These are phyloP conservation scores for Penicillium sp. DNA, from an alignment of 2,329 filamentous ascomycete genomes.

Conservation along the genomic window DNA sequence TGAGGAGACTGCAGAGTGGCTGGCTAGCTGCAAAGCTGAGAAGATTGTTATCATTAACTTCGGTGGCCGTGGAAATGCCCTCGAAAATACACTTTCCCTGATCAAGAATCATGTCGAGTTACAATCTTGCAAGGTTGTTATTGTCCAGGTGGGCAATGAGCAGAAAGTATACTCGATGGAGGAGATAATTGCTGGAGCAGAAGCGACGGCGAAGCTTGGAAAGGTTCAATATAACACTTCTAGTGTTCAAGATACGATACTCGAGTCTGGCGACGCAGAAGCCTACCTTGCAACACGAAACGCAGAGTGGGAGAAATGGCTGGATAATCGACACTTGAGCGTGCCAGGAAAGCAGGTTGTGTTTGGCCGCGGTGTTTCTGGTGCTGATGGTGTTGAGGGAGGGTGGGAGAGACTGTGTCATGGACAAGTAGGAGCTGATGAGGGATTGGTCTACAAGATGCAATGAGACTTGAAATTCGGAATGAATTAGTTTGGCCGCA, in stretches of 20 bases:
- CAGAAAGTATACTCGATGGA: slow-evolving; percentile 15
- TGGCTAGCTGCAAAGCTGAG: background rate
- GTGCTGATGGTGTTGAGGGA: slow-evolving; percentile 14
- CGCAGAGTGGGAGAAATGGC: slow-evolving; percentile 10
- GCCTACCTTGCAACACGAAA: slow-evolving; percentile 1
- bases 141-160: slow-evolving; percentile 16
- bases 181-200: background rate
- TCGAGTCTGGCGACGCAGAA: background rate
- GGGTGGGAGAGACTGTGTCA: slow-evolving; percentile 13
- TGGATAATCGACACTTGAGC: slow-evolving; percentile 5
- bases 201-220: slow-evolving; percentile 1
- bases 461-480: background rate
- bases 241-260: slow-evolving; percentile 8
- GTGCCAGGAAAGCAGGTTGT: slow-evolving; percentile 13
- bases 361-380: slow-evolving; percentile 12
- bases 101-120: slow-evolving; percentile 3
- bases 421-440: slow-evolving; percentile 10
- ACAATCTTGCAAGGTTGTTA: background rate
- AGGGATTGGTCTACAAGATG: slow-evolving; percentile 19
- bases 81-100: slow-evolving; percentile 2
- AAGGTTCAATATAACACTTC: slow-evolving; percentile 14
- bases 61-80: slow-evolving; percentile 7
- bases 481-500: background rate
- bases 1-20: slow-evolving; percentile 5
- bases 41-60: slow-evolving; percentile 22